Conservation (phyloP, 2,329 filamentous ascomycete species). For the Mariannaea elegans region DNA sequence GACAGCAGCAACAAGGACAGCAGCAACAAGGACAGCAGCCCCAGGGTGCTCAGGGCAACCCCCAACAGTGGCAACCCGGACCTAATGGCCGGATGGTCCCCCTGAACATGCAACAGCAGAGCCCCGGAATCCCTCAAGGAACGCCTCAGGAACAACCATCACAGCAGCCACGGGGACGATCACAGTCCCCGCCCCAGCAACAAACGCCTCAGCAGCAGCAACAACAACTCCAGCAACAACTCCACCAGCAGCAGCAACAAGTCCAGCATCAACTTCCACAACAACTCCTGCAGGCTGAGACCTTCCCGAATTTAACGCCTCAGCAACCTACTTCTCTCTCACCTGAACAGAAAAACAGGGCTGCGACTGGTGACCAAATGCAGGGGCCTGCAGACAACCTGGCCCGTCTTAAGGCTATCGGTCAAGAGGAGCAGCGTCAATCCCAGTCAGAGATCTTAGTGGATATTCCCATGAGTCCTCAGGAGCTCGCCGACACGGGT, state of each 20-base stretch:
- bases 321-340: slow-evolving; percentile 51
- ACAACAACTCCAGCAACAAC: slow-evolving; percentile 30
- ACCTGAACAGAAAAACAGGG: slow-evolving; percentile 50
- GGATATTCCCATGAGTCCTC: slow-evolving; percentile 57
- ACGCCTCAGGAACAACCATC: slow-evolving; percentile 74
- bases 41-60: slow-evolving; percentile 43
- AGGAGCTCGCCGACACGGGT: slow-evolving; percentile 55
- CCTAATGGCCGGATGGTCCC: slow-evolving; percentile 54
- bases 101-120: slow-evolving; percentile 52
- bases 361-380: slow-evolving; percentile 19
- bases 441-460: slow-evolving; percentile 51
- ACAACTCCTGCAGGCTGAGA: slow-evolving; percentile 24
- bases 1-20: slow-evolving; percentile 45
- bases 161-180: slow-evolving; percentile 29
- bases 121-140: slow-evolving; percentile 62
- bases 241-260: slow-evolving; percentile 27
- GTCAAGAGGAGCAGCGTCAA: slow-evolving; percentile 52
- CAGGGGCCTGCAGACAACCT: slow-evolving; percentile 29
- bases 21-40: slow-evolving; percentile 47
- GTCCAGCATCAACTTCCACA: too few relatives aligned
- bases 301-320: slow-evolving; percentile 37
- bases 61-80: slow-evolving; percentile 52
- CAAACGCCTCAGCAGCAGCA: slow-evolving; percentile 24
- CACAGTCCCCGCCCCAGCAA: slow-evolving; percentile 27
- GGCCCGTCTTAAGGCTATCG: slow-evolving; percentile 46